Conservation (phyloP, 495 filamentous ascomycete genomes). For the Hypoxylon intermedium region DNA sequence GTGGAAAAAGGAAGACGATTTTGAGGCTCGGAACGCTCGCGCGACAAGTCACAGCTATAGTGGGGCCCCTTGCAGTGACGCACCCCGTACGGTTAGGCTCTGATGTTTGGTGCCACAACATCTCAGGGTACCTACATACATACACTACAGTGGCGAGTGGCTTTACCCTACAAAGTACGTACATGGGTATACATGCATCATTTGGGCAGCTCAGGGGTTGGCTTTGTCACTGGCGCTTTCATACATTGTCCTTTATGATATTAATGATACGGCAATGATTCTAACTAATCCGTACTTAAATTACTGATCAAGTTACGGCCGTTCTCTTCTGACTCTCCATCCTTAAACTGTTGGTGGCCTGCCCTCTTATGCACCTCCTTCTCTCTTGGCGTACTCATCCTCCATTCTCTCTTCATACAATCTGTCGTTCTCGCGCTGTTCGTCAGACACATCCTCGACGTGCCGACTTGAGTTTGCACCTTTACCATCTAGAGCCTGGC, state of each 20-base stretch:
- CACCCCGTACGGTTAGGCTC: constrained; percentile 23
- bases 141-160: no score
- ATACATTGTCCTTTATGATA: no score
- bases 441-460: constrained; percentile 36
- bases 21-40: constrained; percentile 7
- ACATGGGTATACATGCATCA: no score
- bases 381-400: constrained; percentile 80
- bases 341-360: neutral
- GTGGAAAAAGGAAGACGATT: neutral
- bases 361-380: constrained; percentile 65
- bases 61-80: constrained; percentile 27
- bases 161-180: no score
- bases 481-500: constrained; percentile 6
- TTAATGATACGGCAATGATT: no score
- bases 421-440: constrained; percentile 59
- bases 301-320: no score
- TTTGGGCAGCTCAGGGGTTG: no score
- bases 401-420: constrained; percentile 75
- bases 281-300: no score
- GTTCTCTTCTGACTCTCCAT: neutral
- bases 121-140: no score
- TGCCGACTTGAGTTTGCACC: constrained; percentile 13
- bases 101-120: constrained; percentile 1
- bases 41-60: constrained; percentile 34
- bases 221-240: no score